phyloP scores from a whole-genome alignment of 208 protist genomes.

The Trichomonas gallinae region DNA sequence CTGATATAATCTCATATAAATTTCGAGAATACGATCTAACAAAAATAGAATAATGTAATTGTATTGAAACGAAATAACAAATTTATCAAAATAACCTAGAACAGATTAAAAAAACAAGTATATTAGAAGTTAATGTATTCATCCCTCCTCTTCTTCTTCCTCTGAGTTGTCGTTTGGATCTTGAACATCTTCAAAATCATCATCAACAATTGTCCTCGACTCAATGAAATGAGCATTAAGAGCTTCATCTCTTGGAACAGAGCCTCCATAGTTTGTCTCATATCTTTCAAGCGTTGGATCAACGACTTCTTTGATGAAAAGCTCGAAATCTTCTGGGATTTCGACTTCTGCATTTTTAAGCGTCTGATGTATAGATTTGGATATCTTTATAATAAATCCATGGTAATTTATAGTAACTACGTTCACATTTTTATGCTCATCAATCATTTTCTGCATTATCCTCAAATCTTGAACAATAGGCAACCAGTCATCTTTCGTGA shows the following conservation, averaged over 20 bases:
- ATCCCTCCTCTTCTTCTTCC: not conserved
- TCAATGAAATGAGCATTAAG: not conserved
- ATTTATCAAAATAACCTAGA: not conserved
- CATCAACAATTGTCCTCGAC: not conserved
- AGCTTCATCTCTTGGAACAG: not conserved
- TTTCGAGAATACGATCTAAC: too few relatives aligned
- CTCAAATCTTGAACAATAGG: not conserved
- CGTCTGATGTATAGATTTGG: not conserved
- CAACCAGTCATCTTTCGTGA: not conserved
- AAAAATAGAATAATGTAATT: too few relatives aligned
- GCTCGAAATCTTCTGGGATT: not conserved
- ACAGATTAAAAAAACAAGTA: not conserved
- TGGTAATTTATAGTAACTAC: not conserved
- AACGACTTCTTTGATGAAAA: not conserved
- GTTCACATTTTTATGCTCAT: not conserved
- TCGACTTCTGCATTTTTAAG: not conserved
- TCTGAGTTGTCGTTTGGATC: not conserved
- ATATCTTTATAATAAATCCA: not conserved
- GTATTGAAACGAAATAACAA: not conserved
- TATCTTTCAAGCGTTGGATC: not conserved
- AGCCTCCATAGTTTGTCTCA: not conserved
- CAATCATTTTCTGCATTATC: not conserved
- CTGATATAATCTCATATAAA: too few relatives aligned
- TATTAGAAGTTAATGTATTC: not conserved
- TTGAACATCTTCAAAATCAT: not conserved